Evolutionary conservation across 305 asterid genomes (phyloP).

Genomic region (Rubia occidens): DNA sequence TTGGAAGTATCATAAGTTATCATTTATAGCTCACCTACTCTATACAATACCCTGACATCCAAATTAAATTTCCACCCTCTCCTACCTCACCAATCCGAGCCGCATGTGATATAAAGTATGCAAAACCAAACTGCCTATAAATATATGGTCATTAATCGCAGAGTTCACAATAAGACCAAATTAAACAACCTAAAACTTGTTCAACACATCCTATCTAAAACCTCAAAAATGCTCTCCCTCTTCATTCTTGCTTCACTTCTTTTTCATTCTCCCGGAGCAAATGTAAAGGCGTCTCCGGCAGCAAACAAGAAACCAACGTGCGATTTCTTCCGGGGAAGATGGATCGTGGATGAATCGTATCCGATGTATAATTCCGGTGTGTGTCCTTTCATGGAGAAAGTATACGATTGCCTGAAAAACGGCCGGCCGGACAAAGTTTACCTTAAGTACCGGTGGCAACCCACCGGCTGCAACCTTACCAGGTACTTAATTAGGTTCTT

Average conservation of each 20-base stretch:
- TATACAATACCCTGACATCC: too few relatives aligned
- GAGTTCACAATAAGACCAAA: neutral
- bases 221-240: neutral
- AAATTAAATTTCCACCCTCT: too few relatives aligned
- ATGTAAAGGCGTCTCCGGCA: neutral
- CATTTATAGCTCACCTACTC: too few relatives aligned
- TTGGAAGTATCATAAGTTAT: too few relatives aligned
- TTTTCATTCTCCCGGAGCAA: conserved; percentile 1
- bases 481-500: neutral
- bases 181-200: neutral
- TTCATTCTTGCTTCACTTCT: neutral
- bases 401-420: conserved; percentile 21
- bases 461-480: conserved; percentile 12
- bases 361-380: conserved; percentile 19
- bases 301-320: conserved; percentile 6
- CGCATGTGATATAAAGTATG: too few relatives aligned
- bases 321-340: conserved; percentile 18
- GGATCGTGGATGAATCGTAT: conserved; percentile 20
- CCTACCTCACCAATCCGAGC: too few relatives aligned
- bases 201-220: too few relatives aligned
- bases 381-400: conserved; percentile 23
- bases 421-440: conserved; percentile 23
- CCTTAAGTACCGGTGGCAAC: conserved; percentile 22
- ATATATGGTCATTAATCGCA: neutral
- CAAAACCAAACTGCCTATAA: neutral